Evolutionary conservation across 2,329 filamentous ascomycete species (phyloP).

Genomic region (Leptographium galeiforme): DNA sequence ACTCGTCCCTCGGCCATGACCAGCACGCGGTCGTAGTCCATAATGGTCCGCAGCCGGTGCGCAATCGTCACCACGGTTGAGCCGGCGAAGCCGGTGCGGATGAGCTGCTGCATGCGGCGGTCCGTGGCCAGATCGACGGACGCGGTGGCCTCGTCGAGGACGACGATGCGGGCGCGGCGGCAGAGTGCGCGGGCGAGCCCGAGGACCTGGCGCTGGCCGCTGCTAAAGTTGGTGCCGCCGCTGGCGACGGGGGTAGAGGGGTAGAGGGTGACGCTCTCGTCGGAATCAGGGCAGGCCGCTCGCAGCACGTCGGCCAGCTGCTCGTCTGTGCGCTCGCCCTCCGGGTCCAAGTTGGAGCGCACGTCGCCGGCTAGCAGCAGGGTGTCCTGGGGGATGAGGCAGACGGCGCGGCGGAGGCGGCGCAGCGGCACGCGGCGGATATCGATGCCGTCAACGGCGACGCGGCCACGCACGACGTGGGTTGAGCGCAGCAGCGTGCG

Average conservation of each 20-base stretch:
- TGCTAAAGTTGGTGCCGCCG: slow-evolving; percentile 31
- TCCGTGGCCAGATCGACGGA: slow-evolving; percentile 52
- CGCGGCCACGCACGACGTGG: slow-evolving; percentile 78
- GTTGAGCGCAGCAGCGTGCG: slow-evolving; percentile 84
- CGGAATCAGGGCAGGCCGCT: background rate
- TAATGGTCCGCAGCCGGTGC: slow-evolving; percentile 7
- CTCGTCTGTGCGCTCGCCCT: background rate
- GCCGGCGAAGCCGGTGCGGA: slow-evolving; percentile 1
- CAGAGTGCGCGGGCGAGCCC: slow-evolving; percentile 81
- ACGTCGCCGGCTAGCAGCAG: slow-evolving; percentile 87
- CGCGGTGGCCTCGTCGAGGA: slow-evolving; percentile 93
- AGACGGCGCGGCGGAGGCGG: slow-evolving; percentile 83
- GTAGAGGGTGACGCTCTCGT: background rate
- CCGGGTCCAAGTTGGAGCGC: slow-evolving; percentile 81
- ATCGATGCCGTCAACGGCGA: slow-evolving; percentile 78
- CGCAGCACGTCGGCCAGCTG: background rate
- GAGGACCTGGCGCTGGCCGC: slow-evolving; percentile 80
- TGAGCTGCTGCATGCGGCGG: slow-evolving; percentile 3
- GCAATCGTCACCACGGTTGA: slow-evolving; percentile 8
- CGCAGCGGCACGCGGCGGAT: slow-evolving; percentile 77
- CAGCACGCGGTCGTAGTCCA: slow-evolving; percentile 60
- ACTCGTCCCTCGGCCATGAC: slow-evolving; percentile 84
- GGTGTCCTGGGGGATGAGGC: slow-evolving; percentile 94
- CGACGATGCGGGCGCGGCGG: slow-evolving; percentile 70
- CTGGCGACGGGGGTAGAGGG: background rate